Conservation (phyloP, 345 rosid species). For the Citrus medica region DNA sequence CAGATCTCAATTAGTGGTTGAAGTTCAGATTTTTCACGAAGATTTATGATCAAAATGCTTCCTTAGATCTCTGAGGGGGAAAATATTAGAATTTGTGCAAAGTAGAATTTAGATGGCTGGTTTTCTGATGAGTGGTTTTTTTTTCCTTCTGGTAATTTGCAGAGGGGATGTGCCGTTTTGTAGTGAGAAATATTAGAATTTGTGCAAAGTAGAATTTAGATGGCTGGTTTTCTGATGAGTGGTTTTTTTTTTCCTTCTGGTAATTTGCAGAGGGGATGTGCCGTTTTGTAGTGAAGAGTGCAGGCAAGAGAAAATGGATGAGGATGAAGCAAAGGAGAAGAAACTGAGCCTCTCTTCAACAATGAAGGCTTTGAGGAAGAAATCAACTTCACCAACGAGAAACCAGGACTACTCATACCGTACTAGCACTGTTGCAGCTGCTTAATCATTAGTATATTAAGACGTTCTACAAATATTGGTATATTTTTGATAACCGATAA, state of each 20-base stretch:
- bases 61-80: background rate
- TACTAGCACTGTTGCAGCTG: conserved; percentile 49
- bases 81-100: background rate
- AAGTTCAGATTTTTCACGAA: background rate
- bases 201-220: too few relatives aligned
- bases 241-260: too few relatives aligned
- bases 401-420: conserved; percentile 30
- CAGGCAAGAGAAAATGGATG: conserved; percentile 73
- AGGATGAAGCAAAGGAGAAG: conserved; percentile 62
- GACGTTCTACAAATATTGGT: background rate
- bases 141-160: too few relatives aligned
- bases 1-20: background rate
- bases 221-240: too few relatives aligned
- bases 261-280: conserved; percentile 69
- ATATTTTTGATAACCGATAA: background rate
- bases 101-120: background rate
- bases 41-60: background rate
- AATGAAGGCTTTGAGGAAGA: conserved; percentile 48
- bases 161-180: too few relatives aligned
- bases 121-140: background rate
- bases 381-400: conserved; percentile 34
- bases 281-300: conserved; percentile 91
- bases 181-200: too few relatives aligned
- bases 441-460: conserved; percentile 1
- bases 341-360: conserved; percentile 61